Evolutionary conservation across 306 rosid species (phyloP), one percentile per base, ranked within the genome.

Genomic region (Chamaecrista fasciculata): DNA sequence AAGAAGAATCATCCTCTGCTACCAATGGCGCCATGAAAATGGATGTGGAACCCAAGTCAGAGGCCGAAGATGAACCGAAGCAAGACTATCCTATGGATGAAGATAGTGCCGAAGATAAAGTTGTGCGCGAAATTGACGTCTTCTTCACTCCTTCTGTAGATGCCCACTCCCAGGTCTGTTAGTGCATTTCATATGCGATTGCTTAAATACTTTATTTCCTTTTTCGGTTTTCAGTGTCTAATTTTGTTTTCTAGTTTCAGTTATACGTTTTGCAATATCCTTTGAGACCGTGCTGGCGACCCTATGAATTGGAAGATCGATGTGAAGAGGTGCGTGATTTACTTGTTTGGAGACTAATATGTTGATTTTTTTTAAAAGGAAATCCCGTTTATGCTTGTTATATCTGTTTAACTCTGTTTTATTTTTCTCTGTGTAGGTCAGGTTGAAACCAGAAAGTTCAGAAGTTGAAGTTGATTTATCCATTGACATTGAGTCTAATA

Each of bases 71-170:
- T 16, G 86, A 79, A 34, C 6, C 82, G 5, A 42, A 2, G 50
- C 83, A 25, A 42, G 81, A 71, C 3, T 92, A 81, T 76, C 80
- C 83, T 1, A 83, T 86, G 80, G 91, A 81, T 11, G 87, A 76
- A 63, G 91, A 88, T 57, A 64, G 5, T 2, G 77, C 2, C 0
- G 92, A 82, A 70, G 98, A 90, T 37, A 8, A 64, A 10, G 89
- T 90, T 23, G 87, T 94, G 29, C 94, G 98, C 7, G 97, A 88
- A 83, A 86, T 94, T 11, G 96, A 94, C 20, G 97, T 94, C 26
- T 84, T 83, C 78, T 83, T 85, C 40, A 69, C 82, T 12, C 90
- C 96, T 65, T 74, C 86, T 20, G 15, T 71, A 7, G 90, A 84
- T n/a, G 60, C 57, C 2, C 42, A 78, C 47, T 73, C 95, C 58